These are phyloP conservation scores for Pisolithus tinctorius DNA, from an alignment of 768 basidiomycete species.

Conservation along the genomic window DNA sequence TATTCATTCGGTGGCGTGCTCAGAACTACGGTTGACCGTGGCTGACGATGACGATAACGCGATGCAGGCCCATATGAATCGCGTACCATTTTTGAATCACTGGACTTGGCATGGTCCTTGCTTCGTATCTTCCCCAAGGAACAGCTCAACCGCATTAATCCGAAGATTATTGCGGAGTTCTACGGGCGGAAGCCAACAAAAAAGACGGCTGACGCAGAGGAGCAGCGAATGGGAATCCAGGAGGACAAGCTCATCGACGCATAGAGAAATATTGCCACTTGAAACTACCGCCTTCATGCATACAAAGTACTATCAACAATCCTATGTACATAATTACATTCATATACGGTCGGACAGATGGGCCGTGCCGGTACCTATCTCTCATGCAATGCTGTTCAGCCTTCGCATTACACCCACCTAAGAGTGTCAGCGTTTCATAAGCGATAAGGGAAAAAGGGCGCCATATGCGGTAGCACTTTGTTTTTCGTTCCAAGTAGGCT, in stretches of 20 bases:
- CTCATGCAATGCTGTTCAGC: not conserved
- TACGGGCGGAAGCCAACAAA: constrained; percentile 78
- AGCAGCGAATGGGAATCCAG: constrained; percentile 24
- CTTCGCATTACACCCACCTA: not conserved
- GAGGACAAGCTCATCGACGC: constrained; percentile 63
- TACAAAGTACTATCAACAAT: not conserved
- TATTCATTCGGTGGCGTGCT: not conserved
- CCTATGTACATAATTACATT: not conserved
- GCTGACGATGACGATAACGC: constrained; percentile 6
- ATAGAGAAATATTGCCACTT: constrained; percentile 24
- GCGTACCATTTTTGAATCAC: constrained; percentile 92
- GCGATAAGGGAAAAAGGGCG: not conserved
- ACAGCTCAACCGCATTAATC: constrained; percentile 95
- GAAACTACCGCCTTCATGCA: not conserved
- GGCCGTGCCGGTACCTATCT: not conserved
- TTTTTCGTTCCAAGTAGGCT: not conserved
- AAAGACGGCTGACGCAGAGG: constrained; percentile 47
- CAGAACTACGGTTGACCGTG: not conserved
- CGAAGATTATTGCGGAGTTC: constrained; percentile 92
- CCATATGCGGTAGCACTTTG: not conserved
- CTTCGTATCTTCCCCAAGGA: constrained; percentile 99
- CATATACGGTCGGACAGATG: not conserved
- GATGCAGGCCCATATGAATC: constrained; percentile 83
- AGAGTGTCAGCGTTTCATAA: not conserved
- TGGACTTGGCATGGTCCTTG: constrained; percentile 95